These are phyloP conservation scores for Zanthoxylum bungeanum DNA, from an alignment of 345 rosid genomes.

Conservation along the genomic window DNA sequence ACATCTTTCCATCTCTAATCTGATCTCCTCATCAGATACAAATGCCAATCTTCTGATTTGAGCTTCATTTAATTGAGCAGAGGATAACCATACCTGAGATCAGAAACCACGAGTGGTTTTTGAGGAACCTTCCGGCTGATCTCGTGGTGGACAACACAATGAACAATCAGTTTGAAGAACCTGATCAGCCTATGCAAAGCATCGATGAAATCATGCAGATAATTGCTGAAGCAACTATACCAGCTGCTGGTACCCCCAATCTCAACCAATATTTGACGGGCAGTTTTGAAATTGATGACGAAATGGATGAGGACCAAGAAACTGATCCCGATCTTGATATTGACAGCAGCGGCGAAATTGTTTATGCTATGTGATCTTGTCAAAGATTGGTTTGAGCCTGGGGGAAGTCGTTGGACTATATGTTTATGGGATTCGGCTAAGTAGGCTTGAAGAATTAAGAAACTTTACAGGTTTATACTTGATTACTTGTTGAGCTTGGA, in stretches of 20 bases:
- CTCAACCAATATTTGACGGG: constrained; percentile 76
- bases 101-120: constrained; percentile 88
- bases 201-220: constrained; percentile 93
- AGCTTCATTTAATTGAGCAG: constrained; percentile 38
- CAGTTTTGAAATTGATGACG: constrained; percentile 83
- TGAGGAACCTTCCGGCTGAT: constrained; percentile 88
- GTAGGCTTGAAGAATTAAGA: background rate
- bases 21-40: background rate
- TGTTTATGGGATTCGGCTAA: background rate
- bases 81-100: constrained; percentile 91
- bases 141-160: constrained; percentile 58
- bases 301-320: constrained; percentile 95
- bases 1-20: background rate
- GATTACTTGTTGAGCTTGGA: too few relatives aligned
- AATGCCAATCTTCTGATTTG: background rate
- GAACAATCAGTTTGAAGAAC: constrained; percentile 68
- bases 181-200: constrained; percentile 83
- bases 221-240: constrained; percentile 88
- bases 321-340: constrained; percentile 88
- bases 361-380: constrained; percentile 72
- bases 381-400: background rate
- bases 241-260: constrained; percentile 64
- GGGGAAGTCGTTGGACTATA: background rate
- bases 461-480: background rate
- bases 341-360: constrained; percentile 94